Conservation (phyloP, 495 filamentous ascomycete genomes). For the Glarea lozoyensis region DNA sequence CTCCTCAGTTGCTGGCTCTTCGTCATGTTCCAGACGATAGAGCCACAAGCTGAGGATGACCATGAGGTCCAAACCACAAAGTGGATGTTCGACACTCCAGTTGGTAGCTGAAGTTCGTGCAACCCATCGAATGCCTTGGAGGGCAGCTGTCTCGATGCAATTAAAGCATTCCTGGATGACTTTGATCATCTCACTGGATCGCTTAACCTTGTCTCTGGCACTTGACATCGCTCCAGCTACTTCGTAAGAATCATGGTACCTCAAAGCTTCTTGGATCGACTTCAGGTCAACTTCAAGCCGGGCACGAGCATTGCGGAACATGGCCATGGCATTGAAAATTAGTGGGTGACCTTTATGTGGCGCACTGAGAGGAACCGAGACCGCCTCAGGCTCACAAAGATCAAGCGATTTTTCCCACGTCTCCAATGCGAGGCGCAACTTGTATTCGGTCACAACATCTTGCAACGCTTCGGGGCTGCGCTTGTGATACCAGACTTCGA, state of each 20-base stretch:
- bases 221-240: conserved; percentile 94
- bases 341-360: conserved; percentile 97
- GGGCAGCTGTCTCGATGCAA: conserved; percentile 92
- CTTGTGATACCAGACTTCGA: conserved; percentile 98
- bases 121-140: conserved; percentile 96
- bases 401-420: conserved; percentile 97
- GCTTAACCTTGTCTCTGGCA: conserved; percentile 84
- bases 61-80: conserved; percentile 95
- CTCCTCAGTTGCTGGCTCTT: conserved; percentile 84
- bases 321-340: conserved; percentile 97
- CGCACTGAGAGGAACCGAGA: conserved; percentile 82
- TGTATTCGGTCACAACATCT: conserved; percentile 97
- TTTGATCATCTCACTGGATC: conserved; percentile 95
- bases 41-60: conserved; percentile 98
- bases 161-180: conserved; percentile 97
- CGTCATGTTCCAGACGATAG: conserved; percentile 97
- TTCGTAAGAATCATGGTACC: conserved; percentile 95
- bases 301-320: conserved; percentile 89
- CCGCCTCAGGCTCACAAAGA: conserved; percentile 85
- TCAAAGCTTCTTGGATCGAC: conserved; percentile 88
- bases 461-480: conserved; percentile 91
- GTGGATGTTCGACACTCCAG: conserved; percentile 97
- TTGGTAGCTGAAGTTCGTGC: conserved; percentile 93
- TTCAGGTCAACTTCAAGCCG: conserved; percentile 93
- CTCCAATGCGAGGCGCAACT: conserved; percentile 88